Evolutionary conservation across 305 asterid genomes (phyloP).

Genomic region (Petunia hybrid): DNA sequence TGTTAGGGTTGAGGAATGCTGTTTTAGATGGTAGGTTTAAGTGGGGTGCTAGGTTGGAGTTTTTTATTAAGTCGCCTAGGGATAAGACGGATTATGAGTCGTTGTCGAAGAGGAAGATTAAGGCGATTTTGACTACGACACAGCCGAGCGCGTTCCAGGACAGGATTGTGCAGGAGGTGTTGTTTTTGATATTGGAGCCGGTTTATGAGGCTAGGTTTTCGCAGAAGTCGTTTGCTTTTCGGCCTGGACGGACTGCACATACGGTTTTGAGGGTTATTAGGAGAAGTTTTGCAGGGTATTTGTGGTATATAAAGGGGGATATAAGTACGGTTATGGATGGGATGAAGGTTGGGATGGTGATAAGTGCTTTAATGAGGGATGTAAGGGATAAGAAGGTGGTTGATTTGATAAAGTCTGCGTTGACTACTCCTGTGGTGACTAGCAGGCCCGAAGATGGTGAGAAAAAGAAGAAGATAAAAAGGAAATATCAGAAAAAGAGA

Average conservation of each 20-base stretch:
- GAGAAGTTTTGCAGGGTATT: constrained; percentile 93
- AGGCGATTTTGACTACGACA: constrained; percentile 78
- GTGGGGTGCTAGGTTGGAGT: constrained; percentile 96
- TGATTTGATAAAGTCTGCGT: constrained; percentile 85
- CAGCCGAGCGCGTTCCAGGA: constrained; percentile 88
- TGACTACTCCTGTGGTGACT: constrained; percentile 80
- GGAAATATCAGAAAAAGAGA: constrained; percentile 93
- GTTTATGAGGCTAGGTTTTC: constrained; percentile 89
- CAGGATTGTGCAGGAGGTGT: constrained; percentile 86
- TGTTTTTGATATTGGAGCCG: constrained; percentile 85
- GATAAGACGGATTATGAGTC: constrained; percentile 90
- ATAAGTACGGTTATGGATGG: constrained; percentile 87
- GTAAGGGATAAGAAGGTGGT: constrained; percentile 91
- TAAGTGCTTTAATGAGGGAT: constrained; percentile 90
- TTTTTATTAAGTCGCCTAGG: constrained; percentile 80
- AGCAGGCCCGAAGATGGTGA: constrained; percentile 63
- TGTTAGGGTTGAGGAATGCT: constrained; percentile 81
- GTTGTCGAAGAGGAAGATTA: constrained; percentile 85
- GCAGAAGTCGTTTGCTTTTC: constrained; percentile 83
- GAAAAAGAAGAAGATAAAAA: constrained; percentile 74
- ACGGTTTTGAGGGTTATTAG: constrained; percentile 85
- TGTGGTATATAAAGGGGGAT: constrained; percentile 96
- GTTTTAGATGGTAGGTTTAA: constrained; percentile 81
- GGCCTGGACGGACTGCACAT: constrained; percentile 94
- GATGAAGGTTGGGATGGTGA: constrained; percentile 88